Evolutionary conservation across 1,139 yeast species (phyloP), one percentile per base, ranked within the genome.

Genomic region (Arxiozyma bovina): DNA sequence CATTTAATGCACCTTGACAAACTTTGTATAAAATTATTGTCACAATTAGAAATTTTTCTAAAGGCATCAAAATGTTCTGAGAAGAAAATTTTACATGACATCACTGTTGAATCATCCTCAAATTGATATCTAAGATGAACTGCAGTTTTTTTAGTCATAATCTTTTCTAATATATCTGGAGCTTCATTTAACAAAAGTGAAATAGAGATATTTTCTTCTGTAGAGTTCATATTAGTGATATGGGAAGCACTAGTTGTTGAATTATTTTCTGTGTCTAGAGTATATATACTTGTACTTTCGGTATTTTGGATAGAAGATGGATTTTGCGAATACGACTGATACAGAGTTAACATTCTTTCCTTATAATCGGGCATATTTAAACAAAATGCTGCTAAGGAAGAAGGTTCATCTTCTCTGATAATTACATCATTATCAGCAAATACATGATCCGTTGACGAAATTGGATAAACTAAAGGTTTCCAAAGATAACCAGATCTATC

Each of bases 11-110:
- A 93, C 58, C 99, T 74, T 17, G 97, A 85, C 54, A 94, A 77
- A 69, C 97, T 89, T 68, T 90, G 96, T 45, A 93, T 81, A 61
- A 85, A 93, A 60, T 80, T 80, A 5, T 80, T 85, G 55, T 84
- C 83, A 58, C 86, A 81, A 0, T 89, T 91, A 74, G 97, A 91
- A 22, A 87, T 84, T 56, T 81, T 77, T 56, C 99, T 76, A 61
- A 94, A 83, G 0, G 98, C 98, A 66, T 91, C 97, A 73, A 94
- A 94, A 67, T 94, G 99, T 64, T 91, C 99, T 5, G 96, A 87
- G 73, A 87, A 94, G 67, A 93, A 94, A 8, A 94, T 87, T 70
- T 93, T 93, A 70, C 99, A 94, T 5, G 96, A 87, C 60, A 93
- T 77, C 25, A 79, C 80, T 0, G 96, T 87, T 30, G 81, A 79